Percentiles rank a stretch among this genome's conserved stretches.
phyloP scores from a whole-genome alignment of 1,139 yeast species.

The Debaryomyces robertsiae region DNA sequence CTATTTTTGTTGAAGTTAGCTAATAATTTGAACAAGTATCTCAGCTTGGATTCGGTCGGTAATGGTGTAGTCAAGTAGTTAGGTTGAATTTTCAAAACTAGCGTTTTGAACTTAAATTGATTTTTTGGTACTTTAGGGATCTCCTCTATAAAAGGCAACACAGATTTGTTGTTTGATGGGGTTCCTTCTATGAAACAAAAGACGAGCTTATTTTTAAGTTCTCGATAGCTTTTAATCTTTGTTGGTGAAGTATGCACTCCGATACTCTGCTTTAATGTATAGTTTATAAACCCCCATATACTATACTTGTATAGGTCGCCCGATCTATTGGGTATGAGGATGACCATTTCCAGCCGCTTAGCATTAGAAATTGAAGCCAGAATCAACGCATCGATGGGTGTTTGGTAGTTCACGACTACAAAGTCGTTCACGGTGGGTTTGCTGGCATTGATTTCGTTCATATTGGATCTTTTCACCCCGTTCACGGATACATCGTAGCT shows the following conservation, averaged over 20 bases:
- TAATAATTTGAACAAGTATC: slow-evolving; percentile 30
- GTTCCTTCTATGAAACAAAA: slow-evolving; percentile 69
- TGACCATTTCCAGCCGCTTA: slow-evolving; percentile 32
- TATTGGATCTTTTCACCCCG: slow-evolving; percentile 52
- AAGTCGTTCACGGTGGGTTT: slow-evolving; percentile 47
- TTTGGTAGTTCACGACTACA: slow-evolving; percentile 53
- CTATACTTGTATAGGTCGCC: slow-evolving; percentile 42
- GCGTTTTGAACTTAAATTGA: slow-evolving; percentile 40
- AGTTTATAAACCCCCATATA: slow-evolving; percentile 35
- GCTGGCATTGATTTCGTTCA: slow-evolving; percentile 29
- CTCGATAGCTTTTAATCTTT: slow-evolving; percentile 22
- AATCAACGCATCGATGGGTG: slow-evolving; percentile 56
- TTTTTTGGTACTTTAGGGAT: slow-evolving; percentile 14
- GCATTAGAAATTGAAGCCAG: slow-evolving; percentile 32
- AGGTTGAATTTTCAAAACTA: slow-evolving; percentile 47
- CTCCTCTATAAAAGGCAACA: slow-evolving; percentile 46
- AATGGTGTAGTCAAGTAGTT: slow-evolving; percentile 36
- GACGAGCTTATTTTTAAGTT: slow-evolving; percentile 36
- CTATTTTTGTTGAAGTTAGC: slow-evolving; percentile 25
- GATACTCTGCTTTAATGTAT: slow-evolving; percentile 27
- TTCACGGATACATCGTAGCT: slow-evolving; percentile 48
- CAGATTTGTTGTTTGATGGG: slow-evolving; percentile 63
- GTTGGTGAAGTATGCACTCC: slow-evolving; percentile 18
- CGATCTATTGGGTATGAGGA: slow-evolving; percentile 46
- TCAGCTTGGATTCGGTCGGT: slow-evolving; percentile 25